Conservation (phyloP, 2,329 filamentous ascomycete genomes). For the Pseudodiploospora longispora region DNA sequence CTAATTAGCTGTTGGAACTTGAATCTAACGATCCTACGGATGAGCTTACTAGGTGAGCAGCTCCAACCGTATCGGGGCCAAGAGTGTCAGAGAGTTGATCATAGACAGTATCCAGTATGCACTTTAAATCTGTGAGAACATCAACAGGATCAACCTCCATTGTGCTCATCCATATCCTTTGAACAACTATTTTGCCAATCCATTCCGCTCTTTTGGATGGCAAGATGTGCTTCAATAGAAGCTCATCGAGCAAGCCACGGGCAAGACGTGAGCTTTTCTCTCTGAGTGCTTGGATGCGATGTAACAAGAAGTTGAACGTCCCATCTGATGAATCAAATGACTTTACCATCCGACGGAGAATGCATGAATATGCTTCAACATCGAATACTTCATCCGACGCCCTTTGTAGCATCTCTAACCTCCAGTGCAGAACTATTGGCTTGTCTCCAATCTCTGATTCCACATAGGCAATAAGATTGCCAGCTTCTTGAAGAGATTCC, state of each 20-base stretch:
- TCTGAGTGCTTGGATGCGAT: conserved; percentile 59
- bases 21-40: background rate
- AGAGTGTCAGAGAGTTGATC: conserved; percentile 40
- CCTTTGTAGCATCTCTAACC: conserved; percentile 55
- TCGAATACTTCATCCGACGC: conserved; percentile 40
- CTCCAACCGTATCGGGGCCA: conserved; percentile 53
- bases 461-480: conserved; percentile 50
- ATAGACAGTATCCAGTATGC: conserved; percentile 27
- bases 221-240: conserved; percentile 53
- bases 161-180: conserved; percentile 58
- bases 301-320: conserved; percentile 58
- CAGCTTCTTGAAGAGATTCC: conserved; percentile 42
- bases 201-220: conserved; percentile 42
- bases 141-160: conserved; percentile 28
- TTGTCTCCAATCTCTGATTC: conserved; percentile 56
- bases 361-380: conserved; percentile 37
- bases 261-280: conserved; percentile 42
- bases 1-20: background rate
- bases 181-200: conserved; percentile 62
- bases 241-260: conserved; percentile 48
- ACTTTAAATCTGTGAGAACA: conserved; percentile 14
- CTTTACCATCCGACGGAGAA: conserved; percentile 54
- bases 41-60: conserved; percentile 54
- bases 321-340: conserved; percentile 51
- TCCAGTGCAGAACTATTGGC: conserved; percentile 57